phyloP scores from a whole-genome alignment of 768 basidiomycete species.

The Trametes cinnabarina region DNA sequence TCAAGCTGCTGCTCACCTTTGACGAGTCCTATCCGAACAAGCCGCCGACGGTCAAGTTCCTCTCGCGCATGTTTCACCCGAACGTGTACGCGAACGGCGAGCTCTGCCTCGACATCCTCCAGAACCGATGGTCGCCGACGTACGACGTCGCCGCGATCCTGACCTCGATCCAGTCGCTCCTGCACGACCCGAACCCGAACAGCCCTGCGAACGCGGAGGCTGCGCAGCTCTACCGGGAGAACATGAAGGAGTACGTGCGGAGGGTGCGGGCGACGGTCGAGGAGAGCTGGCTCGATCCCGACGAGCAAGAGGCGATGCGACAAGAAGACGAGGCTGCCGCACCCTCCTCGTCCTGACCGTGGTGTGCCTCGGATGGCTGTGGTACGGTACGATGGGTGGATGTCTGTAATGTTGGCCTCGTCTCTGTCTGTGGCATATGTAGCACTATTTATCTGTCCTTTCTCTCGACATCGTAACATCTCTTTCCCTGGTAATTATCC shows the following conservation, averaged over 20 bases:
- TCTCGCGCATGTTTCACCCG: conserved; percentile 98
- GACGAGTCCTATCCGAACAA: conserved; percentile 99
- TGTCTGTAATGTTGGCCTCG: neutral
- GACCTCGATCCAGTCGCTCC: conserved; percentile 90
- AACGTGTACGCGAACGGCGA: conserved; percentile 99
- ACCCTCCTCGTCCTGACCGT: neutral
- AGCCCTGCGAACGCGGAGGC: conserved; percentile 99
- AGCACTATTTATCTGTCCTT: neutral
- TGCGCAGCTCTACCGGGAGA: conserved; percentile 93
- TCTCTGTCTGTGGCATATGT: conserved; percentile 5
- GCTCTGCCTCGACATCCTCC: conserved; percentile 96
- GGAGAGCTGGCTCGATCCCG: conserved; percentile 88
- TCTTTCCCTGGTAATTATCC: too few relatives aligned
- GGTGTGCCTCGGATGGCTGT: neutral
- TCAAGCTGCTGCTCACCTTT: conserved; percentile 92
- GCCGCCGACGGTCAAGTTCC: conserved; percentile 95
- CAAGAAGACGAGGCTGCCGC: conserved; percentile 27
- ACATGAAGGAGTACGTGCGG: conserved; percentile 97
- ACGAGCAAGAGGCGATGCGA: conserved; percentile 61
- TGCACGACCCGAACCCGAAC: conserved; percentile 98
- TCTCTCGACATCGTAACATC: neutral
- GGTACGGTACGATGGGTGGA: conserved; percentile 1
- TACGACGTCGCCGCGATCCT: conserved; percentile 99
- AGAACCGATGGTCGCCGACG: conserved; percentile 98
- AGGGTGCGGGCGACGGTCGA: conserved; percentile 92